Evolutionary conservation across 345 rosid species (phyloP), one percentile per base, ranked within the genome.

Genomic region (Populus deltoides): DNA sequence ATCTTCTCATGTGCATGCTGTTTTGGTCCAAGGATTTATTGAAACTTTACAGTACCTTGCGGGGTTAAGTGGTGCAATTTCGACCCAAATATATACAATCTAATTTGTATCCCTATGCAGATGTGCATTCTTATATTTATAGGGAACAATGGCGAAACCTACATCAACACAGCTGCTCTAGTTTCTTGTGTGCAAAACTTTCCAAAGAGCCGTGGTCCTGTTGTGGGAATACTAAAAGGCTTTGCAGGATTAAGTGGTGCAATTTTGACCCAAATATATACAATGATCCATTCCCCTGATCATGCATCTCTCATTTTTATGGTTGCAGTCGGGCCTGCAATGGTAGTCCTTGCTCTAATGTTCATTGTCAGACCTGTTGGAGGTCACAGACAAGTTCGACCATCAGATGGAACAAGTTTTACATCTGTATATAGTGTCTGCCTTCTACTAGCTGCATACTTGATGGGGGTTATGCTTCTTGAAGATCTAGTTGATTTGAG

Each of bases 241-340:
- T 94, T 94, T 86, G 97, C 98, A 36, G 99, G 99, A 22, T 85
- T 94, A 73, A 89, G 97, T n/a, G 99, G 99, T 17, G 98, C 99
- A 24, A 92, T 94, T 72, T 85, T 94, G 88, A 90, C 97, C 51
- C 99, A 92, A 83, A 86, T 94, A 82, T 97, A 91, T 72, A 85
- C 97, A 0, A 69, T 84, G 93, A 81, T 92, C 76, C 87, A 94
- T 82, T 86, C 93, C 47, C 90, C 98, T 11, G 89, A 94, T 71
- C 93, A 87, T 1, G 97, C 97, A 16, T 88, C 90, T 73, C 97
- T 97, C 72, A 90, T 97, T 75, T 88, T 97, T 86, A 94, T 97
- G 99, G 94, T 94, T 68, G 98, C 98, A 1, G 99, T 94, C 69
- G 97, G 89, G 9, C 99, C 99, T 29, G 89, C 92, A 16, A 90